These are phyloP conservation scores for Leucosporidium creatinivorum DNA, from an alignment of 768 basidiomycete genomes.

Conservation along the genomic window DNA sequence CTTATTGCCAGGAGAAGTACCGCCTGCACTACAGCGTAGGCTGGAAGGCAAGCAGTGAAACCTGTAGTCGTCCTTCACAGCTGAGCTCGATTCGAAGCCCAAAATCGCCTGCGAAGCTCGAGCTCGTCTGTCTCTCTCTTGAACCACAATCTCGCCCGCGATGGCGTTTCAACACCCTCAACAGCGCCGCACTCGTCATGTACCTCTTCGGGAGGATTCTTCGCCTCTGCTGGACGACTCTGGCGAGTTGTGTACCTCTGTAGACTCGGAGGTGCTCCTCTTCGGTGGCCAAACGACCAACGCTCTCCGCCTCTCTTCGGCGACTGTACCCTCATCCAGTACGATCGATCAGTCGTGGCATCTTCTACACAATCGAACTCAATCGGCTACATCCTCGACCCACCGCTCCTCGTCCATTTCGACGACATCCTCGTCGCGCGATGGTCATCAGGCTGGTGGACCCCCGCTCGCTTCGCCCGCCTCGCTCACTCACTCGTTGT, in stretches of 20 bases:
- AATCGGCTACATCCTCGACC: background rate
- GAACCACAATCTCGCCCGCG: background rate
- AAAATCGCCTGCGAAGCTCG: background rate
- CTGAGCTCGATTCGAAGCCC: background rate
- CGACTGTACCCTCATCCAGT: too few species aligned
- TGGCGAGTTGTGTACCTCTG: background rate
- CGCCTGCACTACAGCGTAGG: constrained; percentile 16
- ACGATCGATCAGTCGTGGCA: too few species aligned
- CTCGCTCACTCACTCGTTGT: background rate
- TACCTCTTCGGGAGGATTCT: background rate
- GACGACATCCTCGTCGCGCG: background rate
- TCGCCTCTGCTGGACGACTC: background rate
- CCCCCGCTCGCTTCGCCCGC: background rate
- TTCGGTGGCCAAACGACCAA: background rate
- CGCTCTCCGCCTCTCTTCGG: background rate
- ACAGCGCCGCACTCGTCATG: background rate
- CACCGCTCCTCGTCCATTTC: background rate
- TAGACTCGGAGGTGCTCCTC: background rate
- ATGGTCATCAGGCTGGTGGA: background rate
- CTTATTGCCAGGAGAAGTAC: constrained; percentile 19
- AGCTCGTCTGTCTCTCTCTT: too few species aligned
- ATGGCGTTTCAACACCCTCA: constrained; percentile 4
- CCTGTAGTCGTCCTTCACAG: background rate
- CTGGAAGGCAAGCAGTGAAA: constrained; percentile 13
- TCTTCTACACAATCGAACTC: too few species aligned